A percentile compares a stretch with the other conserved stretches of the same genome.
phyloP scores from a whole-genome alignment of 371 early-diverging fungal genomes.

The Antonospora locustae region DNA sequence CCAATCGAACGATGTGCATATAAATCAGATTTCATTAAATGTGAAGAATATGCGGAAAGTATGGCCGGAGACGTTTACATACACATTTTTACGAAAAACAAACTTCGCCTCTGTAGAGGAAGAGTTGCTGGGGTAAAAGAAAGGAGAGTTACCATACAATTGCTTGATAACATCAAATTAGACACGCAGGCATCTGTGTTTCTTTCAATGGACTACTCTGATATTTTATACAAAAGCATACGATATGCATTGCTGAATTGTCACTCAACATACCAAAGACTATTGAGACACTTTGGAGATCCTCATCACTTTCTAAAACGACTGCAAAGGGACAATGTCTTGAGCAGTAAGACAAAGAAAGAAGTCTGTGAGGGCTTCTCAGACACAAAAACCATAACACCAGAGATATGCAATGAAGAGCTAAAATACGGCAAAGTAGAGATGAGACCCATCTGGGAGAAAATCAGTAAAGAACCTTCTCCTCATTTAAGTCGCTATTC shows the following conservation, averaged over 20 bases:
- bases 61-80: background rate
- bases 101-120: slow-evolving; percentile 6
- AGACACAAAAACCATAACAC: background rate
- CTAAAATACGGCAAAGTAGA: background rate
- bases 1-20: too few relatives aligned
- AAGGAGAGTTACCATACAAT: too few relatives aligned
- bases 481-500: background rate
- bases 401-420: slow-evolving; percentile 1
- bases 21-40: too few relatives aligned
- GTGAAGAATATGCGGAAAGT: too few relatives aligned
- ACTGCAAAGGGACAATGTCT: too few relatives aligned
- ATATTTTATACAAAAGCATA: slow-evolving; percentile 31
- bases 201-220: slow-evolving; percentile 10
- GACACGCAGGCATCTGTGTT: slow-evolving; percentile 11
- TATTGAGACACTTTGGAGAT: too few relatives aligned
- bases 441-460: too few relatives aligned
- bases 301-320: too few relatives aligned
- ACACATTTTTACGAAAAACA: slow-evolving; percentile 9
- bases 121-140: background rate
- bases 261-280: too few relatives aligned
- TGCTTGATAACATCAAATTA: slow-evolving; percentile 26
- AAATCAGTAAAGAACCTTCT: background rate
- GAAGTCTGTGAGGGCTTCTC: background rate
- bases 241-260: too few relatives aligned
- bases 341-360: background rate